A percentile compares a stretch with the other conserved stretches of the same genome.
Evolutionary conservation across 2,329 filamentous ascomycete genomes (phyloP).

Genomic region (Metarhizium sp.): DNA sequence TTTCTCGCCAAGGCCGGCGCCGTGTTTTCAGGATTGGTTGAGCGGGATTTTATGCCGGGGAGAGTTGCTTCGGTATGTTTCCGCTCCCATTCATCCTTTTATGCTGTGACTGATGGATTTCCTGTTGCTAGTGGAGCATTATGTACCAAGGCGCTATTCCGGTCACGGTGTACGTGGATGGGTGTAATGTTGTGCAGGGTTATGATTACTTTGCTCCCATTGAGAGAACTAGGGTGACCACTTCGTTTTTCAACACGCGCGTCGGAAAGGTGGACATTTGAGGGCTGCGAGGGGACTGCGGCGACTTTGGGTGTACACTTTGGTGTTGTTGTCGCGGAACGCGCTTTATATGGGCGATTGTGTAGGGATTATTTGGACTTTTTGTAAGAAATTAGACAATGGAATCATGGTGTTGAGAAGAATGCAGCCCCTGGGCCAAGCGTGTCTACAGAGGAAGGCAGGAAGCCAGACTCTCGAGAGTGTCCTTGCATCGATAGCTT

Average conservation of each 20-base stretch:
- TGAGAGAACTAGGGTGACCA: slow-evolving; percentile 18
- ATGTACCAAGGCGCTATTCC: slow-evolving; percentile 26
- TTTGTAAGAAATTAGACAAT: too few species aligned
- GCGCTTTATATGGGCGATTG: too few species aligned
- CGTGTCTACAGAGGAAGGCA: too few species aligned
- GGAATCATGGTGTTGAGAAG: too few species aligned
- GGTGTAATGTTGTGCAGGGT: slow-evolving; percentile 23
- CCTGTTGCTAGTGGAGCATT: slow-evolving; percentile 24
- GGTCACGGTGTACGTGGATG: slow-evolving; percentile 24
- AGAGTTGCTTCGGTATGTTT: slow-evolving; percentile 16
- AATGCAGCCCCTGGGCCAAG: too few species aligned
- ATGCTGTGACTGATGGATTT: background rate
- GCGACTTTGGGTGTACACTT: background rate
- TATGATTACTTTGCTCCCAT: slow-evolving; percentile 25
- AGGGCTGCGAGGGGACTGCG: background rate
- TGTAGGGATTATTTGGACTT: too few species aligned
- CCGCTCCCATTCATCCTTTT: background rate
- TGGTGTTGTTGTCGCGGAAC: background rate
- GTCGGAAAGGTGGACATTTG: slow-evolving; percentile 1
- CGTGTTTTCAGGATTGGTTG: slow-evolving; percentile 15
- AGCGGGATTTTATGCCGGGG: slow-evolving; percentile 9
- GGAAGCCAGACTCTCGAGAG: too few species aligned
- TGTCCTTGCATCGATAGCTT: too few species aligned
- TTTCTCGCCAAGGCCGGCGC: slow-evolving; percentile 17
- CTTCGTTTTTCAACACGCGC: slow-evolving; percentile 19